A percentile compares a stretch with the other conserved stretches of the same genome.
phyloP scores from a whole-genome alignment of 352 stramenopile species.

The Plasmopara viticola region DNA sequence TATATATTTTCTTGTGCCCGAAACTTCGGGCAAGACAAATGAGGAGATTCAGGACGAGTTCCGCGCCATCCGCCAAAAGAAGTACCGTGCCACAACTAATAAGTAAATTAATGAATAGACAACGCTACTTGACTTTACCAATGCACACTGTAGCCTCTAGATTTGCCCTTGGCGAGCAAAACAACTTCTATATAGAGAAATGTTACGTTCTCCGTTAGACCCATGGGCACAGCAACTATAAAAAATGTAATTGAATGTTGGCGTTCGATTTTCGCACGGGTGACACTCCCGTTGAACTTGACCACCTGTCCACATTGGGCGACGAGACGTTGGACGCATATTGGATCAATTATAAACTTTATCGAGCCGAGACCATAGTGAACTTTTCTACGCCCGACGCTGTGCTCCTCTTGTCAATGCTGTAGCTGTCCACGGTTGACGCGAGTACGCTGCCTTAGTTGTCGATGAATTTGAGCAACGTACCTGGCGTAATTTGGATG shows the following conservation, averaged over 20 bases:
- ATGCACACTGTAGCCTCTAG: too few species aligned
- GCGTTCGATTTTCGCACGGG: not conserved
- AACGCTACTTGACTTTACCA: too few species aligned
- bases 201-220: too few species aligned
- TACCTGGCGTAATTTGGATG: slow-evolving; percentile 40
- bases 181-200: too few species aligned
- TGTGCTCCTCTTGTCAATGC: slow-evolving; percentile 73
- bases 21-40: slow-evolving; percentile 42
- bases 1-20: slow-evolving; percentile 29
- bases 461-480: slow-evolving; percentile 28
- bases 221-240: too few species aligned
- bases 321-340: too few species aligned
- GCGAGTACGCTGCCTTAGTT: slow-evolving; percentile 41
- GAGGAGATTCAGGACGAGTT: slow-evolving; percentile 49
- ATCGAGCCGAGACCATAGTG: too few species aligned
- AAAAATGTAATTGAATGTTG: too few species aligned
- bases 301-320: too few species aligned
- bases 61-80: slow-evolving; percentile 26
- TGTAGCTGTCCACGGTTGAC: slow-evolving; percentile 85
- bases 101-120: slow-evolving; percentile 5
- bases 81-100: slow-evolving; percentile 5
- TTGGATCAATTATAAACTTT: too few species aligned
- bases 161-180: too few species aligned
- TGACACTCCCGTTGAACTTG: not conserved
- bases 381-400: slow-evolving; percentile 59